These are phyloP conservation scores for Curvularia verruculosa DNA, from an alignment of 2,329 filamentous ascomycete species.

Conservation along the genomic window DNA sequence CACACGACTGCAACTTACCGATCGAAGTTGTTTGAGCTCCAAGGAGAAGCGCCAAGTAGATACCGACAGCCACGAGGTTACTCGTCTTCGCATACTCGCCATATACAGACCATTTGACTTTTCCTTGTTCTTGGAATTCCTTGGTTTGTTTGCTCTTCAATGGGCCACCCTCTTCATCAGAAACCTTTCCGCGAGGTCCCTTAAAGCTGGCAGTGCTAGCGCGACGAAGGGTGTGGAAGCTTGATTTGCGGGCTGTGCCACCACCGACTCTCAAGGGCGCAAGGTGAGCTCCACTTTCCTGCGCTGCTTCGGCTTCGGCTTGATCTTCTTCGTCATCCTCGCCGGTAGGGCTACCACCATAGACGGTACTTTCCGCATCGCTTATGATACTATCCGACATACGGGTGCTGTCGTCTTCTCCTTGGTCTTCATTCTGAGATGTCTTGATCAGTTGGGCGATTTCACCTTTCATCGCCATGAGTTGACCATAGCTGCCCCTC, in stretches of 20 bases:
- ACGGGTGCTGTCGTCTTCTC: conserved; percentile 51
- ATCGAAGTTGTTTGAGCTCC: conserved; percentile 83
- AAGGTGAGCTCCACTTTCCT: conserved; percentile 74
- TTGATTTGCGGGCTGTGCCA: conserved; percentile 67
- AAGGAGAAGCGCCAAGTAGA: conserved; percentile 80
- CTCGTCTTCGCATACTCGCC: conserved; percentile 92
- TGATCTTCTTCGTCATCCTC: conserved; percentile 57
- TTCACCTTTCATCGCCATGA: conserved; percentile 92
- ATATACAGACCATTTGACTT: conserved; percentile 98
- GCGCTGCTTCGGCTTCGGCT: conserved; percentile 63
- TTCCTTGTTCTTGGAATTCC: conserved; percentile 90
- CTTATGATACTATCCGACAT: conserved; percentile 64
- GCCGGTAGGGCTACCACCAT: conserved; percentile 57
- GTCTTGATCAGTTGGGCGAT: conserved; percentile 84
- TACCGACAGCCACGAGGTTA: conserved; percentile 79
- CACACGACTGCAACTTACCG: conserved; percentile 56
- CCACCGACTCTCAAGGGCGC: conserved; percentile 70
- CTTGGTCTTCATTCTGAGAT: conserved; percentile 62
- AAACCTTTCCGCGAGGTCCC: conserved; percentile 81
- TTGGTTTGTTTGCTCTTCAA: conserved; percentile 84
- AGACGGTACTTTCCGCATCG: conserved; percentile 70
- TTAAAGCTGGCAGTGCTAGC: conserved; percentile 91
- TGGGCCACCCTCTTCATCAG: conserved; percentile 78
- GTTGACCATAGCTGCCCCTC: conserved; percentile 85
- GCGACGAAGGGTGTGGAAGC: conserved; percentile 80